Conservation (phyloP, 139 green algal species). For the Tetradesmus lagerheimii region DNA sequence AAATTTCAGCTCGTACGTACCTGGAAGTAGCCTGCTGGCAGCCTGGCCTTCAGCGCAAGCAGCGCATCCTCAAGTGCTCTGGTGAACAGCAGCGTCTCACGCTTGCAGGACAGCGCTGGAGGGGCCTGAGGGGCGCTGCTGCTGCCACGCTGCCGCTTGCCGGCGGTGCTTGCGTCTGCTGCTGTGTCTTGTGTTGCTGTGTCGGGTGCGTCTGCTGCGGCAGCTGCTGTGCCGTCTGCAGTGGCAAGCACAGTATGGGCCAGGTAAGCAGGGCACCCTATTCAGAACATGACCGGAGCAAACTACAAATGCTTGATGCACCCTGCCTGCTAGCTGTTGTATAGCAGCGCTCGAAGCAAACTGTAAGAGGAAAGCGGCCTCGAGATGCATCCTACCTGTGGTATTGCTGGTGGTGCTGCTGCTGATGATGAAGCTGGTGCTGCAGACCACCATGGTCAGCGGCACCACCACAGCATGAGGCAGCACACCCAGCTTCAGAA, state of each 20-base stretch:
- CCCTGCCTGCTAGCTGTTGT: no score
- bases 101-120: slow-evolving; percentile 1
- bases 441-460: slow-evolving; percentile 3
- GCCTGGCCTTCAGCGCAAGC: not conserved
- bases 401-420: not conserved
- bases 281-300: no score
- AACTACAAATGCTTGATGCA: no score
- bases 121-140: not conserved
- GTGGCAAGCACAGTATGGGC: not conserved
- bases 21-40: slow-evolving; percentile 20
- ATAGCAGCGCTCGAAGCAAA: no score
- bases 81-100: not conserved
- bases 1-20: no score
- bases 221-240: not conserved
- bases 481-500: slow-evolving; percentile 27
- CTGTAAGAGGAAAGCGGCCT: no score
- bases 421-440: not conserved
- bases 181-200: not conserved
- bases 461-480: slow-evolving; percentile 28
- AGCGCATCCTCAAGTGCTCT: slow-evolving; percentile 12
- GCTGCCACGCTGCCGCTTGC: not conserved
- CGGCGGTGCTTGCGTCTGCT: not conserved
- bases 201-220: not conserved
- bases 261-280: not conserved
- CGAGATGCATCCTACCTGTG: not conserved